Base-by-base conservation (phyloP, 139 green algal species). In the Chlamydomonas eustigma region DNA sequence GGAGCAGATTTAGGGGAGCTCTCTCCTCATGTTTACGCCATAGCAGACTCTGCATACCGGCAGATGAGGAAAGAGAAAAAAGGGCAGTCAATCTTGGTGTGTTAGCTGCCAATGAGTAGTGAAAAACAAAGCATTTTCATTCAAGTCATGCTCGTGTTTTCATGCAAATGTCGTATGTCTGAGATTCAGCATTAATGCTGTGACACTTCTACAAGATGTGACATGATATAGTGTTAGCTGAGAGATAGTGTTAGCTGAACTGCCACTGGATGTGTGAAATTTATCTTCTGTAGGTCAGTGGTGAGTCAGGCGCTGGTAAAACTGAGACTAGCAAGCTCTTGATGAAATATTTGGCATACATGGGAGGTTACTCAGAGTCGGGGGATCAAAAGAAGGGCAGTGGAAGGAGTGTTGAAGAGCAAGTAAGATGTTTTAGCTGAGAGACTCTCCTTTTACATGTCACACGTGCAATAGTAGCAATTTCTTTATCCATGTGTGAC, bases 281-380 rank as follows among this genome's bases (percentile, higher is more conserved):
- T 58, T 58, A 18, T 12, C 44, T 28, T 31, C n/a, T 76, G 73
- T 78, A 95, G 91, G 90, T 95, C 37, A 93, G 86, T 39, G 96
- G 96, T 3, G 96, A 99, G 87, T 96, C 88, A 28, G 96, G 96
- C 33, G 96, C 96, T n/a, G 96, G 96, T 28, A 99, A 99, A 83
- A 99, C 96, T 32, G 96, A 99, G 88, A 99, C 96, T 36, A 95
- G 90, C 79, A 99, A 99, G 88, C 88, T 98, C 8, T 96, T 99
- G 76, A 99, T 99, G 96, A 91, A 91, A 80, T 91, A 91, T 77
- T 76, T 91, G 6, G 87, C 87, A 1, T 90, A 89, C 83, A 91
- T 91, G 87, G 87, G 88, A 39, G 90, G 91, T 0, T 92, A 93
- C 77, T 77, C 80, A 37, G 83, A 88, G 12, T 58, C 63, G 24